Conservation (phyloP, 345 rosid genomes). For the Eutrema heterophyllum region DNA sequence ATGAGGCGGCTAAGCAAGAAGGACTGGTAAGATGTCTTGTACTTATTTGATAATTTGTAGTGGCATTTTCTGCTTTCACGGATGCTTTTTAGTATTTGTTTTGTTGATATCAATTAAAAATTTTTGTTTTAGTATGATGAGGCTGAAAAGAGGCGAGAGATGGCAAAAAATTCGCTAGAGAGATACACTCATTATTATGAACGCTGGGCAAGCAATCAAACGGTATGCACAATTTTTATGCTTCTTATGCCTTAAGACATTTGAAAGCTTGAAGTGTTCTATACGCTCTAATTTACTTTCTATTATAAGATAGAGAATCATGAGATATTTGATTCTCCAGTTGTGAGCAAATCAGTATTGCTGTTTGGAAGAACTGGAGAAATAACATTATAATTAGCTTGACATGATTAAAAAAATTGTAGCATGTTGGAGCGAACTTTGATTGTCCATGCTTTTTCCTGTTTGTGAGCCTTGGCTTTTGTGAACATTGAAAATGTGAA, state of each 20-base stretch:
- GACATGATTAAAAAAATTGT: neutral
- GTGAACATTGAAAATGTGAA: neutral
- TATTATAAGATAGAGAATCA: neutral
- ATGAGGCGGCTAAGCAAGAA: slow-evolving; percentile 82
- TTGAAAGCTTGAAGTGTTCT: neutral
- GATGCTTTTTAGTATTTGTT: neutral
- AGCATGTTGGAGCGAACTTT: neutral
- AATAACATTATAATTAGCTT: neutral
- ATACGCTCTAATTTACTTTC: neutral
- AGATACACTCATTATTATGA: slow-evolving; percentile 39
- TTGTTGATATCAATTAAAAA: neutral
- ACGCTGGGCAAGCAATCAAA: slow-evolving; percentile 37
- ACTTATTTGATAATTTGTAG: slow-evolving; percentile 16
- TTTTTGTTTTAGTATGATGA: slow-evolving; percentile 26
- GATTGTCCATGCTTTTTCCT: neutral
- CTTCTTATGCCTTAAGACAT: neutral
- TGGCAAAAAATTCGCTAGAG: slow-evolving; percentile 31
- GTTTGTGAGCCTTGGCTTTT: neutral
- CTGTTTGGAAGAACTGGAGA: neutral
- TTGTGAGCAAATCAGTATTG: neutral
- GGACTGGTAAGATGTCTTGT: slow-evolving; percentile 59
- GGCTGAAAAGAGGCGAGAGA: slow-evolving; percentile 34
- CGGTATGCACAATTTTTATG: slow-evolving; percentile 6
- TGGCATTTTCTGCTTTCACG: neutral
- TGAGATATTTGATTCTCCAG: neutral